Percentiles rank a stretch among this genome's conserved stretches.
Conservation (phyloP, 192 early-diverging fungal species). For the Coemansia sp. region DNA sequence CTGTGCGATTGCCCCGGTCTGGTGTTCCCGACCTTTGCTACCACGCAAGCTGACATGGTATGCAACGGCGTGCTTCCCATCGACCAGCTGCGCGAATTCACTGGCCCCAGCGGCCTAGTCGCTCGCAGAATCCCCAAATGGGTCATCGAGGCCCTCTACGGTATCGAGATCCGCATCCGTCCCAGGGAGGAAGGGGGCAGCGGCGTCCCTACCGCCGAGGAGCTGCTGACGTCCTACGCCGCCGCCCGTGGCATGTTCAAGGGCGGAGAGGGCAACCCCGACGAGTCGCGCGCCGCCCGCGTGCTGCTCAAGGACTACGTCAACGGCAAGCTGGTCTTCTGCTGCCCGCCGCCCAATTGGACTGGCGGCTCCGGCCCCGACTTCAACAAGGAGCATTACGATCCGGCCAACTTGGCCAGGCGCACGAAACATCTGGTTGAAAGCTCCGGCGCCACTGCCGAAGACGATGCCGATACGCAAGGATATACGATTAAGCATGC, state of each 20-base stretch:
- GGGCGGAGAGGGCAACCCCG: slow-evolving; percentile 93
- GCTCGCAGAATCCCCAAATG: slow-evolving; percentile 82
- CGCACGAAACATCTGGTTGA: slow-evolving; percentile 46
- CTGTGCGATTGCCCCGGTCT: slow-evolving; percentile 99
- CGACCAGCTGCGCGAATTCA: slow-evolving; percentile 95
- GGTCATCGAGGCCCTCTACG: slow-evolving; percentile 90
- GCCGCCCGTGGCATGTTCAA: slow-evolving; percentile 91
- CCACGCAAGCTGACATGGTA: slow-evolving; percentile 98
- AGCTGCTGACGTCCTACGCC: slow-evolving; percentile 90
- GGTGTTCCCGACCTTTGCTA: slow-evolving; percentile 98
- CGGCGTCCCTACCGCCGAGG: slow-evolving; percentile 83
- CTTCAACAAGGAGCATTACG: slow-evolving; percentile 88
- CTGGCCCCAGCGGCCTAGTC: slow-evolving; percentile 83
- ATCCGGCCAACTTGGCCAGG: slow-evolving; percentile 52
- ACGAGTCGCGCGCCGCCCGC: slow-evolving; percentile 95
- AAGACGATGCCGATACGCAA: slow-evolving; percentile 42
- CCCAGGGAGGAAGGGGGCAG: slow-evolving; percentile 75
- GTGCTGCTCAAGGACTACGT: slow-evolving; percentile 99
- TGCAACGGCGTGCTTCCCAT: slow-evolving; percentile 98
- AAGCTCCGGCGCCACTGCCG: slow-evolving; percentile 14
- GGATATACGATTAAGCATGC: slow-evolving; percentile 53
- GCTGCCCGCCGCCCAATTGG: slow-evolving; percentile 71
- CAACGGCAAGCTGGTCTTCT: slow-evolving; percentile 89
- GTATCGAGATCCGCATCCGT: slow-evolving; percentile 81
- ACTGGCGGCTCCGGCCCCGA: slow-evolving; percentile 52